These are phyloP conservation scores for Astraeus odoratus DNA, from an alignment of 768 basidiomycete genomes.

Conservation along the genomic window DNA sequence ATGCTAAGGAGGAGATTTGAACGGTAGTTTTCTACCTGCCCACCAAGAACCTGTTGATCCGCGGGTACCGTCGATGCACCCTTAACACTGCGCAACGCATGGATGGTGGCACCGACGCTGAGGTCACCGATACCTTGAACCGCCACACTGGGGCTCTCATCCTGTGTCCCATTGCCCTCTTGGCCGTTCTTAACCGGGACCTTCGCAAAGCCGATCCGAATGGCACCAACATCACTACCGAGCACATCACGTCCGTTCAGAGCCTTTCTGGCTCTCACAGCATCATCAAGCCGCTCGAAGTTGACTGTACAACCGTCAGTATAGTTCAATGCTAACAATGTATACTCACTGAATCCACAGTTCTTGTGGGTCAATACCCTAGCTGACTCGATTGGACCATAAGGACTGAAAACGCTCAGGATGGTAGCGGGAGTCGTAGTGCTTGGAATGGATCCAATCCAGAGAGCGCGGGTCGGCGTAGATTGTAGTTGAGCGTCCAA, in stretches of 20 bases:
- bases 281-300: slow-evolving; percentile 95
- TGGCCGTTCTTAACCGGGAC: slow-evolving; percentile 88
- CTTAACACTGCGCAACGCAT: slow-evolving; percentile 79
- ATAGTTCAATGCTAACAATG: slow-evolving; percentile 1
- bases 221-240: slow-evolving; percentile 93
- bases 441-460: slow-evolving; percentile 96
- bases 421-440: slow-evolving; percentile 94
- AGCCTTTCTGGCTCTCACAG: slow-evolving; percentile 90
- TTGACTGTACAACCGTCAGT: slow-evolving; percentile 53
- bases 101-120: slow-evolving; percentile 83
- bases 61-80: slow-evolving; percentile 90
- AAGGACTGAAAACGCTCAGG: slow-evolving; percentile 93
- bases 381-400: slow-evolving; percentile 95
- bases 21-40: slow-evolving; percentile 90
- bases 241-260: slow-evolving; percentile 94
- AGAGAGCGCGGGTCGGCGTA: slow-evolving; percentile 89
- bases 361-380: slow-evolving; percentile 96
- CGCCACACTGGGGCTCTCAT: slow-evolving; percentile 57
- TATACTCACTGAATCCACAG: slow-evolving; percentile 75
- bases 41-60: slow-evolving; percentile 89
- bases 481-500: slow-evolving; percentile 86
- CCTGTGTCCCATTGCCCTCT: slow-evolving; percentile 50
- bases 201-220: slow-evolving; percentile 94
- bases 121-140: slow-evolving; percentile 81
- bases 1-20: slow-evolving; percentile 86